Base-by-base conservation (phyloP, 768 basidiomycete genomes). In the Tremella mesenterica region DNA sequence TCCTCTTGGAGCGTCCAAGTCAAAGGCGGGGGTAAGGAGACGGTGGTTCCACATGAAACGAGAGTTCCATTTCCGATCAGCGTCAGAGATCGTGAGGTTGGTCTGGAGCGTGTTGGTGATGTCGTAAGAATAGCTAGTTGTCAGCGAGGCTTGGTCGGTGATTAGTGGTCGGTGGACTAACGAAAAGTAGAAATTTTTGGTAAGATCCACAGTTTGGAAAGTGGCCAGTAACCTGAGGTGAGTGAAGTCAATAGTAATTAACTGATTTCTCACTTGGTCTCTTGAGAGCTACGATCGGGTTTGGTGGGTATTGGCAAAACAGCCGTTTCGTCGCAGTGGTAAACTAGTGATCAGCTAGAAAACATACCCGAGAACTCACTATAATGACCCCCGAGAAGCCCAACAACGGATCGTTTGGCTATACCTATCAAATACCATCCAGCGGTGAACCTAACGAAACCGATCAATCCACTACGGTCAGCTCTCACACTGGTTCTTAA, bases 161-260 rank as follows among this genome's bases (percentile, higher is more conserved):
- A 7, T 13, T 3, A 39, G 33, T 36, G 51, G 16, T 39, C 52
- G 20, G 39, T 1, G 6, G 53, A 16, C 69, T 30, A 59, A 88
- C 88, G 88, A 91, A 75, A 96, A 96, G 75, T 96, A 99, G 71
- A 97, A 97, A 76, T 97, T 96, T 76, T 96, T 96, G n/a, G 86
- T 85, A 80, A 97, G 82, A 67, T 99, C 93, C 1, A 96, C 91
- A 72, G 92, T 88, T 69, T 90, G 91, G 77, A 97, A 99, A 8
- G 87, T 81, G 55, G 83, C 85, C 76, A 92, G 82, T 29, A 91
- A 78, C 8, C 88, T 76, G 47, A 3, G 12, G 13, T 10, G 16
- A 20, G 44, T 61, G 48, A 34, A 48, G 31, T 43, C 12, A 21
- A 29, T 16, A 39, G 10, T 16, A 20, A 31, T 12, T 20, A 3